Conservation (phyloP, 805 yeast genomes). For the Candida taoyuanica region DNA sequence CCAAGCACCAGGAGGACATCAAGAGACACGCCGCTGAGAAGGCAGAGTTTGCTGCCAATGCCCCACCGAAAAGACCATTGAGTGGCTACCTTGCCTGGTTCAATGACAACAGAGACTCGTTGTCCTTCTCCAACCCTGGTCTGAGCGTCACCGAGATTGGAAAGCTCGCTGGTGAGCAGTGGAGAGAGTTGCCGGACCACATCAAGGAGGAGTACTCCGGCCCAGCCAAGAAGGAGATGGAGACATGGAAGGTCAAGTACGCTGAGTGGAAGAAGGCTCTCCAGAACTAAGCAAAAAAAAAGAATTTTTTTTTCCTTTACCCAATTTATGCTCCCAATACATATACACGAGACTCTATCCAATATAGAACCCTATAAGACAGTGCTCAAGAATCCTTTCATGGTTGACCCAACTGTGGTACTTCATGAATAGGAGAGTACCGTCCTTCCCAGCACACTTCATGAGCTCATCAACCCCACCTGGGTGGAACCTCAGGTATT, state of each 20-base stretch:
- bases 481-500: conserved; percentile 83
- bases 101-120: conserved; percentile 8
- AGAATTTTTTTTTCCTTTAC: neutral
- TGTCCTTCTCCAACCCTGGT: conserved; percentile 17
- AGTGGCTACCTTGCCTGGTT: conserved; percentile 16
- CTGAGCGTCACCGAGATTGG: conserved; percentile 29
- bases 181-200: conserved; percentile 76
- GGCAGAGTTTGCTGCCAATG: conserved; percentile 12
- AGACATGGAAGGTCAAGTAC: conserved; percentile 31
- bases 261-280: conserved; percentile 35
- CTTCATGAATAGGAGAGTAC: conserved; percentile 68
- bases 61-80: conserved; percentile 25
- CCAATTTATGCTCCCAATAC: no score
- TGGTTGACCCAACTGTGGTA: conserved; percentile 80
- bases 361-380: conserved; percentile 57
- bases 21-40: conserved; percentile 15
- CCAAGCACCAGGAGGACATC: conserved; percentile 13
- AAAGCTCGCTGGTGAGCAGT: conserved; percentile 79
- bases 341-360: conserved; percentile 10
- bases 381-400: conserved; percentile 73
- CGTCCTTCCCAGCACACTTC: conserved; percentile 81
- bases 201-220: conserved; percentile 51
- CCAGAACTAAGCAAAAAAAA: neutral
- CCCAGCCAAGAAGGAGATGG: conserved; percentile 24
- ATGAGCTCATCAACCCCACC: conserved; percentile 82